Evolutionary conservation across 106 monocot species (phyloP).

Genomic region (Dendrobium officinale): DNA sequence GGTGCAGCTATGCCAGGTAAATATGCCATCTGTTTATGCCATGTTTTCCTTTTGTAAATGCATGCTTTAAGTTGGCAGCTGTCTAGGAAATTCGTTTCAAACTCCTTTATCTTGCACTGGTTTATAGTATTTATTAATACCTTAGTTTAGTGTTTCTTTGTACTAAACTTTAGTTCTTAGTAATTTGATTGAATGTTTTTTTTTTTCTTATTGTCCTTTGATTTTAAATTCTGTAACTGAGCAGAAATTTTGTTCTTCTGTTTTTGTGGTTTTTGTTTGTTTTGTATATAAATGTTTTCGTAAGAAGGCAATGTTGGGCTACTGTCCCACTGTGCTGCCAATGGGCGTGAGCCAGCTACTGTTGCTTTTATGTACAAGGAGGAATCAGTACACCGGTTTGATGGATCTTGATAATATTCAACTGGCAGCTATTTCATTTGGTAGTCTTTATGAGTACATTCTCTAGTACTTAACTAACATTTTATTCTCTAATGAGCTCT

Average conservation of each 20-base stretch:
- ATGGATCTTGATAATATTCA: conserved; percentile 74
- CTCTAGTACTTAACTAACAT: conserved; percentile 25
- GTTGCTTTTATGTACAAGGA: conserved; percentile 80
- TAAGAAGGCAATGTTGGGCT: conserved; percentile 89
- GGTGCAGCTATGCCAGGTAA: conserved; percentile 2
- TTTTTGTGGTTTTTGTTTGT: conserved; percentile 33
- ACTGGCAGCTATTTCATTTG: conserved; percentile 49
- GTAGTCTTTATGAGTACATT: conserved; percentile 52
- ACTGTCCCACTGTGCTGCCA: conserved; percentile 83
- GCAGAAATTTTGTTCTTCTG: conserved; percentile 9
- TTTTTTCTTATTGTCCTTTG: conserved; percentile 2
- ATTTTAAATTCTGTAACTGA: conserved; percentile 7
- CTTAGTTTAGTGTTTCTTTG: not conserved
- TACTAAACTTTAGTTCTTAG: not conserved
- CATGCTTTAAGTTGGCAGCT: not conserved
- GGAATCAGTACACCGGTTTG: conserved; percentile 67
- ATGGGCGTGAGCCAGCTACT: conserved; percentile 74
- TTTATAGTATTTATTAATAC: not conserved
- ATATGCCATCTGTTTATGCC: not conserved
- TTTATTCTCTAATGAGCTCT: conserved; percentile 19
- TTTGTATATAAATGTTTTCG: conserved; percentile 56
- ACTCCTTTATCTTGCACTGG: not conserved
- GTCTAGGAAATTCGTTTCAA: not conserved
- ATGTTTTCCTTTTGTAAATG: not conserved
- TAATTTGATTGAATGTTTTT: not conserved